phyloP scores from a whole-genome alignment of 805 yeast species.

The Cyberlindnera meyerae region DNA sequence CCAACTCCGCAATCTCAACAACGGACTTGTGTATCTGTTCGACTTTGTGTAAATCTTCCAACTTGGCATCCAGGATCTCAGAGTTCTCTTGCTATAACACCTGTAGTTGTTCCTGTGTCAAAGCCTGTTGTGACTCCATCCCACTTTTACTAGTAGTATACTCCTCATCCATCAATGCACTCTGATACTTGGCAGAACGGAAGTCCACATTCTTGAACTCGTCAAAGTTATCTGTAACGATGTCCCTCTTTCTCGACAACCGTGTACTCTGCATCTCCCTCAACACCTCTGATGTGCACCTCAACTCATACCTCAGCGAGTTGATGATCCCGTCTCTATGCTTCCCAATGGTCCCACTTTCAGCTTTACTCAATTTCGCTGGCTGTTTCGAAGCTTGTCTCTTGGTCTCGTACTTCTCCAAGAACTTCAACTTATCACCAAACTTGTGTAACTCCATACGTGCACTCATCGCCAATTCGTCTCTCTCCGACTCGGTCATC shows the following conservation, averaged over 20 bases:
- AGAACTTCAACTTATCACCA: slow-evolving; percentile 43
- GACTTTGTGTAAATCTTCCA: slow-evolving; percentile 56
- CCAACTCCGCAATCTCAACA: slow-evolving; percentile 69
- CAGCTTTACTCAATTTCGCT: slow-evolving; percentile 14
- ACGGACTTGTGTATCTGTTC: slow-evolving; percentile 57
- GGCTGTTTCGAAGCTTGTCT: slow-evolving; percentile 28
- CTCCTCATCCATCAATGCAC: slow-evolving; percentile 1
- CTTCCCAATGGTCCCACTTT: slow-evolving; percentile 14
- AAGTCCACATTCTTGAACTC: slow-evolving; percentile 14
- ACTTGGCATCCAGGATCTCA: slow-evolving; percentile 47
- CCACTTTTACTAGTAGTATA: too few species aligned
- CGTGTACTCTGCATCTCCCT: slow-evolving; percentile 25
- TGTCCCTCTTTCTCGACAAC: slow-evolving; percentile 22
- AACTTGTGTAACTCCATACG: slow-evolving; percentile 47
- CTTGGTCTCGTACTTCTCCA: slow-evolving; percentile 48
- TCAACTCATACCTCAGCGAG: slow-evolving; percentile 19
- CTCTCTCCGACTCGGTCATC: slow-evolving; percentile 45
- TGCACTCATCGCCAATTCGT: slow-evolving; percentile 51
- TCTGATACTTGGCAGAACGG: slow-evolving; percentile 18
- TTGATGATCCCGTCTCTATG: slow-evolving; percentile 21
- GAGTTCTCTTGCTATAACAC: slow-evolving; percentile 56
- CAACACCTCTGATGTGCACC: slow-evolving; percentile 22
- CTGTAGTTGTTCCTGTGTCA: slow-evolving; percentile 50
- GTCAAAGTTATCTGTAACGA: slow-evolving; percentile 16
- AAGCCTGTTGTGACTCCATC: slow-evolving; percentile 14